Base-by-base conservation (phyloP, 2,329 filamentous ascomycete genomes). In the Stagonosporopsis chrysanthemi region DNA sequence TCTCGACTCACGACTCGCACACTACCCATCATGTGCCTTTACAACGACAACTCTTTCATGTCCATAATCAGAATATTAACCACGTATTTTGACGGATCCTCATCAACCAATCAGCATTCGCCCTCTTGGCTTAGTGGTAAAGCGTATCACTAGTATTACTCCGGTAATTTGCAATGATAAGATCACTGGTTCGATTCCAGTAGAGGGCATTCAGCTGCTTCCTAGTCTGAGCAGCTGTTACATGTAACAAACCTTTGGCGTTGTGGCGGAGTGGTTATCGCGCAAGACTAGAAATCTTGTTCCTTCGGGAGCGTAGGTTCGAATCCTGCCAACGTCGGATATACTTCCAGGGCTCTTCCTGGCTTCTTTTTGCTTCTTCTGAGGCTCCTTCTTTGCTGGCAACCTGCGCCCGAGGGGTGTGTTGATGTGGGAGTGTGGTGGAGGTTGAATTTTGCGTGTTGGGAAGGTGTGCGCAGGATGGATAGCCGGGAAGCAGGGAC, bases 281-380 rank as follows among this genome's bases (percentile, higher is more conserved):
- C 36, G 36, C 36, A 39, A 39, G 36, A 39, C 36, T 39, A 39
- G 36, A 39, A 39, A 39, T 39, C 36, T 39, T 39, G 36, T 39
- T 39, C 36, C 36, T 39, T 39, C 36, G 36, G 36, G 36, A 39
- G 36, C 36, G 36, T 39, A 39, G 36, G 36, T 39, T 39, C 36
- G 36, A 39, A 39, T 39, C 36, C 36, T 39, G 31, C 17, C 17
- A 70, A 72, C 72, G 69, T 71, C 36, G 36, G 14, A n/a, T n/a
- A n/a, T n/a, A n/a, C n/a, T n/a, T n/a, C n/a, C n/a, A n/a, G n/a
- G n/a, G n/a, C n/a, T n/a, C n/a, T n/a, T n/a, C n/a, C n/a, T n/a
- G n/a, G n/a, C n/a, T n/a, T 5, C 14, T 39, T 39, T 39, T 39
- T 39, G n/a, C n/a, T n/a, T n/a, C n/a, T n/a, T n/a, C n/a, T n/a